phyloP scores from a whole-genome alignment of 306 rosid genomes.

The Malus orientalis region DNA sequence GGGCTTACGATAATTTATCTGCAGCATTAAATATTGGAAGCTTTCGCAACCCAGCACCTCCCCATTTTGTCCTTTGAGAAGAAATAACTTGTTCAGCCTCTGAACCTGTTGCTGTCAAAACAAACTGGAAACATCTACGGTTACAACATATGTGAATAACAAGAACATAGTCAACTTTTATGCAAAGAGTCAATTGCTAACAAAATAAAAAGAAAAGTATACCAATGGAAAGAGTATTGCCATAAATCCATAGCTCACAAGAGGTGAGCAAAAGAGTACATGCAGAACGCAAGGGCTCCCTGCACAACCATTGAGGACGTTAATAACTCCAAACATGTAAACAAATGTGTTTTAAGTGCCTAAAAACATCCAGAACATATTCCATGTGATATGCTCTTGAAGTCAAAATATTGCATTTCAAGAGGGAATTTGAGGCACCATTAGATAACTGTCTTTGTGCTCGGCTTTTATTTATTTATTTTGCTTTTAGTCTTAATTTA shows the following conservation, averaged over 20 bases:
- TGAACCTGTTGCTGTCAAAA: conserved; percentile 76
- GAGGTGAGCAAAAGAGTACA: conserved; percentile 71
- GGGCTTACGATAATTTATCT: conserved; percentile 69
- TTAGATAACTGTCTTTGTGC: not conserved
- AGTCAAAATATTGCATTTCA: not conserved
- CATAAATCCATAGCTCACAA: conserved; percentile 85
- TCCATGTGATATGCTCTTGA: not conserved
- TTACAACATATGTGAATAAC: not conserved
- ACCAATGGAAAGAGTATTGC: conserved; percentile 90
- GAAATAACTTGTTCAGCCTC: conserved; percentile 68
- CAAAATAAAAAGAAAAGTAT: conserved; percentile 9
- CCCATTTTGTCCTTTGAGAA: conserved; percentile 51
- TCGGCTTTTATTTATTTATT: not conserved
- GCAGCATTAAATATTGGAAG: conserved; percentile 77
- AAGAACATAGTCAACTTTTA: not conserved
- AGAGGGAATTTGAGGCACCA: not conserved
- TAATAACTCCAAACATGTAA: conserved; percentile 15
- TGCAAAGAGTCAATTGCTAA: not conserved
- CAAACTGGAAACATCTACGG: conserved; percentile 55
- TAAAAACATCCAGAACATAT: not conserved
- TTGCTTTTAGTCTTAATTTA: not conserved
- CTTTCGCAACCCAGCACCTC: conserved; percentile 51
- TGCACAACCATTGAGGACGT: conserved; percentile 32
- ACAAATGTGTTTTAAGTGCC: not conserved
- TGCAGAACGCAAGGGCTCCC: conserved; percentile 94